Evolutionary conservation across 1,284 basidiomycete species (phyloP).

Genomic region (Laetiporus sulphureus): DNA sequence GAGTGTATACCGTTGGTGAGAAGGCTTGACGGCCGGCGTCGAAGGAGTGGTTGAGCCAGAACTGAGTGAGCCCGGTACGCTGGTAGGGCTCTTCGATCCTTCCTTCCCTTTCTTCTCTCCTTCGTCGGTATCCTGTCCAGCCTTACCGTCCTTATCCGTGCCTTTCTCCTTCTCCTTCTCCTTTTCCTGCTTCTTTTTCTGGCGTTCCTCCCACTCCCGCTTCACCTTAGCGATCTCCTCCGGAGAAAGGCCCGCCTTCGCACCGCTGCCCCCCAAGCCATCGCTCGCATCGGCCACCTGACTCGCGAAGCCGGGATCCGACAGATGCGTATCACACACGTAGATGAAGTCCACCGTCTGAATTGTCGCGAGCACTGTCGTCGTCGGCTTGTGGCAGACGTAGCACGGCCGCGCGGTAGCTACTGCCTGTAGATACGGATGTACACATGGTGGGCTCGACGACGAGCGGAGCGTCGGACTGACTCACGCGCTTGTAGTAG

Average conservation of each 20-base stretch:
- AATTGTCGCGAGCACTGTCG: conserved; percentile 66
- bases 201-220: conserved; percentile 73
- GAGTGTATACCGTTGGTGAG: conserved; percentile 32
- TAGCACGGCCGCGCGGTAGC: conserved; percentile 66
- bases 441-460: no score
- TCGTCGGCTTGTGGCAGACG: conserved; percentile 68
- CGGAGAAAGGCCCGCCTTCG: conserved; percentile 37
- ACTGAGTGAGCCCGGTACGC: conserved; percentile 14
- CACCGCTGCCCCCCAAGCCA: conserved; percentile 25
- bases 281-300: conserved; percentile 35
- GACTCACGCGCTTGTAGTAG: conserved; percentile 75
- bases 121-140: conserved; percentile 39
- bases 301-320: conserved; percentile 65
- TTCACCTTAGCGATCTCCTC: conserved; percentile 73
- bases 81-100: conserved; percentile 12
- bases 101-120: conserved; percentile 15
- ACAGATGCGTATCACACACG: conserved; percentile 60
- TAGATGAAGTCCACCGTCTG: conserved; percentile 75
- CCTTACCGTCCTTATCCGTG: conserved; percentile 38
- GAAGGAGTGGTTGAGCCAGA: conserved; percentile 13
- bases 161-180: conserved; percentile 43
- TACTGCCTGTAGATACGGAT: conserved; percentile 43
- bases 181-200: conserved; percentile 43
- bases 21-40: conserved; percentile 16
- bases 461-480: no score